Evolutionary conservation across 306 rosid species (phyloP).

Genomic region (Erythrophleum fordii): DNA sequence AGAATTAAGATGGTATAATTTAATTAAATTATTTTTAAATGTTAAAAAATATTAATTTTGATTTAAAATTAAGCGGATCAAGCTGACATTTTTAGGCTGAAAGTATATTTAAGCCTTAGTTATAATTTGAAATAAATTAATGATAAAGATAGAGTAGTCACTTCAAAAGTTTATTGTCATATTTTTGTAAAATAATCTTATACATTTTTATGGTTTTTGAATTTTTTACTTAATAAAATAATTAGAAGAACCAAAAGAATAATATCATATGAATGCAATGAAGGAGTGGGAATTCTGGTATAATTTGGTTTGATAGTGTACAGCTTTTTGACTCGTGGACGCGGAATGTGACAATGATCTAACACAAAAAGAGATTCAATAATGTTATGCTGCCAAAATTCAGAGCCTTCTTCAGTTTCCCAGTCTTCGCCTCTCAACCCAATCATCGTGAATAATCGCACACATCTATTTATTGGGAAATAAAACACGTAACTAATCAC

Average conservation of each 20-base stretch:
- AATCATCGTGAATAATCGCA: neutral
- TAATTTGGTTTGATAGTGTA: neutral
- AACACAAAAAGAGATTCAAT: neutral
- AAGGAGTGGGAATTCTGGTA: slow-evolving; percentile 1
- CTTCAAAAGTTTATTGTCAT: neutral
- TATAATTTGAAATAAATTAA: too few species aligned
- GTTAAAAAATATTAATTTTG: too few species aligned
- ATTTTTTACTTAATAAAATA: too few species aligned
- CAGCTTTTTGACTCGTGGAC: neutral
- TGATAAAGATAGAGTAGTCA: too few species aligned
- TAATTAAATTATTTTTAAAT: too few species aligned
- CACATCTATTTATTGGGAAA: neutral
- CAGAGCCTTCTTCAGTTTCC: neutral
- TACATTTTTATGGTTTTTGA: too few species aligned
- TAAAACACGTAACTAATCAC: neutral
- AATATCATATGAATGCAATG: too few species aligned
- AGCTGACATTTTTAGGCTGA: too few species aligned
- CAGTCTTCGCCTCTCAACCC: neutral
- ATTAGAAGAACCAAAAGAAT: neutral
- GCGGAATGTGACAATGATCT: neutral
- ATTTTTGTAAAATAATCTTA: too few species aligned
- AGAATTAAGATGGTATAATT: too few species aligned
- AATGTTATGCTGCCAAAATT: neutral
- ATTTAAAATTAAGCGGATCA: too few species aligned
- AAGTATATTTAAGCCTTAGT: too few species aligned